Conservation (phyloP, 2,329 filamentous ascomycete genomes). For the Xylariomycetidae sp. region DNA sequence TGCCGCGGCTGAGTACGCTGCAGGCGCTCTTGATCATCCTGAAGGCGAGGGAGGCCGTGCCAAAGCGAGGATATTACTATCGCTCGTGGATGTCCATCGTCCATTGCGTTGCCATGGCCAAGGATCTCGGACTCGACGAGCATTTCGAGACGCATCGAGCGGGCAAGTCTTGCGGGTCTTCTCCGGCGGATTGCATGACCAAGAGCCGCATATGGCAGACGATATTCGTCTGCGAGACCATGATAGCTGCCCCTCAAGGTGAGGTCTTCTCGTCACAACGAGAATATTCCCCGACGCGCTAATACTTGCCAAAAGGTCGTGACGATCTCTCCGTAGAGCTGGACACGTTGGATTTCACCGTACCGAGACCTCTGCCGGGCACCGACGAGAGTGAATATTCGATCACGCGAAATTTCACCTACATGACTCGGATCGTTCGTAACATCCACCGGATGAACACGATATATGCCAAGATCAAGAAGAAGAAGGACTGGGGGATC, state of each 20-base stretch:
- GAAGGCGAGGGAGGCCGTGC: constrained; percentile 87
- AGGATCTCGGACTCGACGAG: constrained; percentile 84
- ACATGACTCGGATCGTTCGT: constrained; percentile 71
- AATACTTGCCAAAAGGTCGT: constrained; percentile 50
- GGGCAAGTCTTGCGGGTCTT: constrained; percentile 65
- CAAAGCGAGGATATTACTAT: constrained; percentile 93
- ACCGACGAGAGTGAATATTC: constrained; percentile 71
- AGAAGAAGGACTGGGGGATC: constrained; percentile 76
- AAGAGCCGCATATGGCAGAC: constrained; percentile 89
- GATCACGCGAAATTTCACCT: constrained; percentile 78
- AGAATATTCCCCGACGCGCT: no score
- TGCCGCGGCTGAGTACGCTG: constrained; percentile 83
- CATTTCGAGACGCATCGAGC: constrained; percentile 75
- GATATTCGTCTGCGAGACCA: constrained; percentile 79
- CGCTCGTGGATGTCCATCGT: constrained; percentile 96
- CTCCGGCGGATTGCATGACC: constrained; percentile 70
- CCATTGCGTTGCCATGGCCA: constrained; percentile 87
- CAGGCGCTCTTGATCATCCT: constrained; percentile 83
- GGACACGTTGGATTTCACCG: constrained; percentile 70
- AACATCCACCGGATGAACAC: constrained; percentile 75
- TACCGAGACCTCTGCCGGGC: constrained; percentile 59
- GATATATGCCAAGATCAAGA: constrained; percentile 67
- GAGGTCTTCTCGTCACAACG: no score
- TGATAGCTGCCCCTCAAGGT: constrained; percentile 95
- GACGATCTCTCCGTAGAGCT: constrained; percentile 72